Conservation (phyloP, 768 basidiomycete genomes). For the Macrocybe gigantea region DNA sequence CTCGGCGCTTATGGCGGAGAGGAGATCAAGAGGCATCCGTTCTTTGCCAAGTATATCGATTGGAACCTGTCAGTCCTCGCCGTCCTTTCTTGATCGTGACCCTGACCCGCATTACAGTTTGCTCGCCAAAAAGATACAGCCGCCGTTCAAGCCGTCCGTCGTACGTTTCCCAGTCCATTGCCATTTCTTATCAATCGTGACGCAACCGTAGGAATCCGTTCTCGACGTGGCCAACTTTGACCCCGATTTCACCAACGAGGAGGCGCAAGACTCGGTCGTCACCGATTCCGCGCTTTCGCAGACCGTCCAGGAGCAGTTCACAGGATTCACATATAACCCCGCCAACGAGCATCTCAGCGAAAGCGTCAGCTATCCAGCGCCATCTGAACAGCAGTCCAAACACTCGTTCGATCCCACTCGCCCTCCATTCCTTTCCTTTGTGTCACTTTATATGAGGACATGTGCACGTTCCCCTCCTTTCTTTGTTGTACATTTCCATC, state of each 20-base stretch:
- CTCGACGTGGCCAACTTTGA: slow-evolving; percentile 97
- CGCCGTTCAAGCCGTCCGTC: slow-evolving; percentile 96
- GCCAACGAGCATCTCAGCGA: slow-evolving; percentile 81
- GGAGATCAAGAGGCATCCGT: slow-evolving; percentile 93
- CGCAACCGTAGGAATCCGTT: slow-evolving; percentile 64
- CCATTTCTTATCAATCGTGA: neutral
- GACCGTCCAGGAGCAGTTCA: slow-evolving; percentile 96
- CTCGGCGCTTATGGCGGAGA: slow-evolving; percentile 92
- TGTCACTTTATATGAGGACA: neutral
- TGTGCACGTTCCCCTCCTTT: neutral
- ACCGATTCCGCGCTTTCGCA: slow-evolving; percentile 89
- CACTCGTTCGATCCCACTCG: neutral
- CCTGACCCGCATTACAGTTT: slow-evolving; percentile 35
- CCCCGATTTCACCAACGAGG: slow-evolving; percentile 94
- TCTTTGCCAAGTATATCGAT: slow-evolving; percentile 92
- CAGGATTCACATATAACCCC: slow-evolving; percentile 85
- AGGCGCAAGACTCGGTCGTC: slow-evolving; percentile 93
- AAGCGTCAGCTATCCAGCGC: slow-evolving; percentile 65
- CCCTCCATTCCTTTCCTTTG: neutral
- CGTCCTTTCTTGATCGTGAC: neutral
- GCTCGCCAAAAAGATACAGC: slow-evolving; percentile 91
- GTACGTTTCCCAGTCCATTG: slow-evolving; percentile 39
- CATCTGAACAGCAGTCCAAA: slow-evolving; percentile 21
- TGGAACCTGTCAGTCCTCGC: slow-evolving; percentile 62
- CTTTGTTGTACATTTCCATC: neutral